Percentiles rank a stretch among this genome's conserved stretches.
phyloP scores from a whole-genome alignment of 2,329 filamentous ascomycete species.

The Pleomassaria siparia region DNA sequence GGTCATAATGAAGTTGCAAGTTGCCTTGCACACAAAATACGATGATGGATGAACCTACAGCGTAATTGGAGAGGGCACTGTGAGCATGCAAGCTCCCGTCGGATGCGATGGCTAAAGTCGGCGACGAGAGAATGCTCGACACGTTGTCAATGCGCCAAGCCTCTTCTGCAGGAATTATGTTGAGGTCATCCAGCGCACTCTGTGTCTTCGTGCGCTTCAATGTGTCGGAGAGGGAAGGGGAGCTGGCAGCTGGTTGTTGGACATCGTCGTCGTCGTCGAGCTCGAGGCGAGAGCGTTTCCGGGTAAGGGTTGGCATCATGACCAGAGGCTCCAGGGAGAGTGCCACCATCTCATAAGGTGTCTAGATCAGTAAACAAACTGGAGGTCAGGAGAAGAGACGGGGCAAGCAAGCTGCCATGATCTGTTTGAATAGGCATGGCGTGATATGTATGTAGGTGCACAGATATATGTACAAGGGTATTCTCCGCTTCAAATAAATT shows the following conservation, averaged over 20 bases:
- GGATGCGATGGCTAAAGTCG: constrained; percentile 19
- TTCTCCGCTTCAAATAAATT: too few species aligned
- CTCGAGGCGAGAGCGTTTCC: constrained; percentile 39
- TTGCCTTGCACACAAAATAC: constrained; percentile 40
- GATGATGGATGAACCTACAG: constrained; percentile 18
- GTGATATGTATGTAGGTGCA: too few species aligned
- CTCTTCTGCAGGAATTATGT: constrained; percentile 25
- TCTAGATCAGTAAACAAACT: constrained; percentile 4
- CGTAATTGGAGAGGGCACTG: constrained; percentile 29
- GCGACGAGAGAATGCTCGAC: constrained; percentile 30
- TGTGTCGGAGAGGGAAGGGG: constrained; percentile 21
- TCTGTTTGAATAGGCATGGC: too few species aligned
- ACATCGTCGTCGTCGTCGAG: constrained; percentile 29
- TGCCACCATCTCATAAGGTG: constrained; percentile 18
- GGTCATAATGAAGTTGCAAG: constrained; percentile 36
- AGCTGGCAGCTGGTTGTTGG: constrained; percentile 18
- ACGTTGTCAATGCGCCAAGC: constrained; percentile 40
- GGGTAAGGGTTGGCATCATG: constrained; percentile 32
- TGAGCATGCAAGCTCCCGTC: constrained; percentile 23
- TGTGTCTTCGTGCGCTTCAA: constrained; percentile 40
- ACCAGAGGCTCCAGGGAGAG: constrained; percentile 22
- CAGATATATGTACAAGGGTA: too few species aligned
- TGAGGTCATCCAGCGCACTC: constrained; percentile 39
- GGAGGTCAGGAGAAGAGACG: constrained; percentile 6
- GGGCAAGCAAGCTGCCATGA: too few species aligned